phyloP scores from a whole-genome alignment of 2,329 filamentous ascomycete genomes.

The Arthrinium puccinioides region DNA sequence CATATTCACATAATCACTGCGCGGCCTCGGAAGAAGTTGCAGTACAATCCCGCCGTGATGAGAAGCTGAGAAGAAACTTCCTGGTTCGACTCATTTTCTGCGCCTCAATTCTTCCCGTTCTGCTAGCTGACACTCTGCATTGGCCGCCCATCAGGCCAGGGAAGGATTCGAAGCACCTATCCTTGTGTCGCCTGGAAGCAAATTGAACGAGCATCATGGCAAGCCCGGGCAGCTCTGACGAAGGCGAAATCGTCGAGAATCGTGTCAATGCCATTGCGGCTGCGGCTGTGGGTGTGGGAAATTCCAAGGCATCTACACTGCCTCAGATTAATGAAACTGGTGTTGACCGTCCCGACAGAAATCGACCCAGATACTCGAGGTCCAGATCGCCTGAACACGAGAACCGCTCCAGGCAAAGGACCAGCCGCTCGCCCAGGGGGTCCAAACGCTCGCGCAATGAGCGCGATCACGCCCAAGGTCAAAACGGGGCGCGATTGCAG shows the following conservation, averaged over 20 bases:
- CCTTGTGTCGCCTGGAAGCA: not conserved
- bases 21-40: no score
- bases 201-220: constrained; percentile 14
- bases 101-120: constrained; percentile 14
- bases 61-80: constrained; percentile 21
- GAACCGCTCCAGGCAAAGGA: constrained; percentile 30
- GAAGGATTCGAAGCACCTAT: constrained; percentile 12
- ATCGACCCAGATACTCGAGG: constrained; percentile 50
- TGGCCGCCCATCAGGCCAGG: constrained; percentile 14
- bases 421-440: constrained; percentile 54
- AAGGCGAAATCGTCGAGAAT: constrained; percentile 80
- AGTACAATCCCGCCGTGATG: constrained; percentile 16
- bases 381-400: constrained; percentile 45
- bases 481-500: no score
- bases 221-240: constrained; percentile 59
- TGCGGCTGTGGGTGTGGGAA: constrained; percentile 50
- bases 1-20: no score
- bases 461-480: constrained; percentile 37
- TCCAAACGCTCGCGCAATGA: constrained; percentile 63
- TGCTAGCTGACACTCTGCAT: constrained; percentile 19
- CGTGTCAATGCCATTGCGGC: no score
- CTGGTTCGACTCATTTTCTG: constrained; percentile 27
- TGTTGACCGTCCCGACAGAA: constrained; percentile 92
- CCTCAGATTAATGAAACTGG: constrained; percentile 66
- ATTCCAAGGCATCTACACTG: constrained; percentile 82